Base-by-base conservation (phyloP, 225 moss, liverwort and hornwort genomes). In the Marchantia polymorpha region DNA sequence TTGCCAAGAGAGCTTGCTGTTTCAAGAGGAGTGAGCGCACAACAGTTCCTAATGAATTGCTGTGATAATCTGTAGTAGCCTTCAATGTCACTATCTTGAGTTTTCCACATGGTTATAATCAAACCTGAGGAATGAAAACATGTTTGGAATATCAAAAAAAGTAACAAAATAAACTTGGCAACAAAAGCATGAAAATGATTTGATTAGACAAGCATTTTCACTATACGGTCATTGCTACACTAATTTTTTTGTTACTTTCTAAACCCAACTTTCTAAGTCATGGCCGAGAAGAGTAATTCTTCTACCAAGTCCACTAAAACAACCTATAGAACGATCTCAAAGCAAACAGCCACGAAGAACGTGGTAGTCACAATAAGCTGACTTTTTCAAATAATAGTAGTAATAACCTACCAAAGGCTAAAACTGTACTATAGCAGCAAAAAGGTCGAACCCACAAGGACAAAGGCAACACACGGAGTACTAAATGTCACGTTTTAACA, bases 231-330 rank as follows among this genome's bases (percentile, higher is more conserved):
- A 69, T 68, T 78, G 78, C 78, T 78, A 78, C 50, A 78, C 68
- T 78, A 78, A 78, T 69, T 78, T 69, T 69, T 78, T 78, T 78
- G 68, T 78, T 78, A 78, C 78, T 68, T 31, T 78, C 30, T 53
- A n/a, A 68, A 53, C 78, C 69, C 78, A 78, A 69, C 78, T 78
- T 78, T 68, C 78, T 78, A 78, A 78, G 30, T 69, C 78, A 78
- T 67, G 78, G 69, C 68, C 69, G 56, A 68, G 78, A 78, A 78
- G 78, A 78, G 68, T 78, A 78, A 56, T 78, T 78, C 78, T 69
- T 78, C 78, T 78, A 69, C 78, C 67, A 53, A 52, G 67, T 78
- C 67, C 67, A 68, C 67, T 69, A 27, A 55, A 58, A 54, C 67
- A 60, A 78, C 69, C 78, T 78, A 78, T 30, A 69, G 30, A 68